These are phyloP conservation scores for Magnaporthiopsis incrustans DNA, from an alignment of 2,329 filamentous ascomycete genomes.

Conservation along the genomic window DNA sequence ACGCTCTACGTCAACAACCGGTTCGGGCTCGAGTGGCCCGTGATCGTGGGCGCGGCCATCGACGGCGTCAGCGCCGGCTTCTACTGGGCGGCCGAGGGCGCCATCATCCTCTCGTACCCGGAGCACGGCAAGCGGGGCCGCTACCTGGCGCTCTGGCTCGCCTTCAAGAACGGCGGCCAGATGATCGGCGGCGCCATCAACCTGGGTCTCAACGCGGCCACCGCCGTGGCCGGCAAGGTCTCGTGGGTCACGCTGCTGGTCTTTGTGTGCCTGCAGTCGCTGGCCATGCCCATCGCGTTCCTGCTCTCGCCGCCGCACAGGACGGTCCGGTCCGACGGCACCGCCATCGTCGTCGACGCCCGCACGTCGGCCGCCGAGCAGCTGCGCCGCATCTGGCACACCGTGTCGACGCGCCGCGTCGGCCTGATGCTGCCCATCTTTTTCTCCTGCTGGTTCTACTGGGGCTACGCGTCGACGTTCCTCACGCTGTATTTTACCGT, in stretches of 20 bases:
- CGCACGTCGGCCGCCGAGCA: conserved; percentile 1
- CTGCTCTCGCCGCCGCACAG: conserved; percentile 36
- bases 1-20: conserved; percentile 59
- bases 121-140: conserved; percentile 52
- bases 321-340: conserved; percentile 34
- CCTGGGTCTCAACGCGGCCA: conserved; percentile 34
- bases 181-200: conserved; percentile 43
- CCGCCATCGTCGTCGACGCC: conserved; percentile 13
- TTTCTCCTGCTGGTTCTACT: conserved; percentile 29
- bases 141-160: conserved; percentile 44
- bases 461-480: conserved; percentile 38
- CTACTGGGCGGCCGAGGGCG: conserved; percentile 62
- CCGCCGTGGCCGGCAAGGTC: conserved; percentile 28
- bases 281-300: conserved; percentile 32
- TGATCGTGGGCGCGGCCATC: conserved; percentile 52
- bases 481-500: conserved; percentile 62
- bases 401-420: conserved; percentile 5
- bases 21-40: conserved; percentile 53
- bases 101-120: conserved; percentile 56
- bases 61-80: conserved; percentile 57
- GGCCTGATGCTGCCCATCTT: conserved; percentile 44
- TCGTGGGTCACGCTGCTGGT: conserved; percentile 32
- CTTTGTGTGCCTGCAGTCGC: conserved; percentile 38
- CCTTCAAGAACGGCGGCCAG: conserved; percentile 30
- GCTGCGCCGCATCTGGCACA: conserved; percentile 6